phyloP scores from a whole-genome alignment of 768 basidiomycete genomes.

The Panaeolus papilionaceus region DNA sequence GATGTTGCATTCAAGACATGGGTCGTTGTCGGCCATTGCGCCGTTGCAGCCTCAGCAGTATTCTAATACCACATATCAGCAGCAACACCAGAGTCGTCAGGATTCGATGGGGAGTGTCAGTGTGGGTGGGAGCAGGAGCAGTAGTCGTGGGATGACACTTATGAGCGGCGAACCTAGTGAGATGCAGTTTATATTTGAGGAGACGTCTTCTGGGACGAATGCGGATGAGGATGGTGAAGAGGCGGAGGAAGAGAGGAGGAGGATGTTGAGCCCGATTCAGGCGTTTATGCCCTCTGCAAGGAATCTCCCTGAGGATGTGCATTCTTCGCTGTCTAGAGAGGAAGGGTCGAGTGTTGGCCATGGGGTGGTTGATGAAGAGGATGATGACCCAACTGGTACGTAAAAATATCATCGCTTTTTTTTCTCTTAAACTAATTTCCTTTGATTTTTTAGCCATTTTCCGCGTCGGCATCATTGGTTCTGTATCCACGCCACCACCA shows the following conservation, averaged over 20 bases:
- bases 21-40: neutral
- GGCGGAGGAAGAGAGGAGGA: neutral
- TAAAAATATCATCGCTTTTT: neutral
- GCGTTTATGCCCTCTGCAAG: conserved; percentile 45
- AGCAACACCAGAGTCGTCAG: neutral
- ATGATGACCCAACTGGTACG: conserved; percentile 50
- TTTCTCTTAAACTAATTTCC: conserved; percentile 11
- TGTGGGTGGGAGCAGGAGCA: neutral
- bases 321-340: conserved; percentile 34
- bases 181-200: conserved; percentile 47
- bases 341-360: conserved; percentile 29
- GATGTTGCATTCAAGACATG: conserved; percentile 9
- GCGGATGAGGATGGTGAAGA: neutral
- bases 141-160: neutral
- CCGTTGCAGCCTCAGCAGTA: neutral
- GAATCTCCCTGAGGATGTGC: conserved; percentile 57
- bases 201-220: conserved; percentile 33
- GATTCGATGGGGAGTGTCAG: neutral
- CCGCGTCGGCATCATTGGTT: conserved; percentile 58
- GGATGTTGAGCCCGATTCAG: conserved; percentile 31
- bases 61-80: neutral
- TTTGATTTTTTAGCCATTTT: conserved; percentile 43
- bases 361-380: conserved; percentile 43
- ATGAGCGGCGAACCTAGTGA: conserved; percentile 35
- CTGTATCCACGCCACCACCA: conserved; percentile 56